These are phyloP conservation scores for Wickerhamomyces sp. DNA, from an alignment of 1,139 yeast genomes.

Conservation along the genomic window DNA sequence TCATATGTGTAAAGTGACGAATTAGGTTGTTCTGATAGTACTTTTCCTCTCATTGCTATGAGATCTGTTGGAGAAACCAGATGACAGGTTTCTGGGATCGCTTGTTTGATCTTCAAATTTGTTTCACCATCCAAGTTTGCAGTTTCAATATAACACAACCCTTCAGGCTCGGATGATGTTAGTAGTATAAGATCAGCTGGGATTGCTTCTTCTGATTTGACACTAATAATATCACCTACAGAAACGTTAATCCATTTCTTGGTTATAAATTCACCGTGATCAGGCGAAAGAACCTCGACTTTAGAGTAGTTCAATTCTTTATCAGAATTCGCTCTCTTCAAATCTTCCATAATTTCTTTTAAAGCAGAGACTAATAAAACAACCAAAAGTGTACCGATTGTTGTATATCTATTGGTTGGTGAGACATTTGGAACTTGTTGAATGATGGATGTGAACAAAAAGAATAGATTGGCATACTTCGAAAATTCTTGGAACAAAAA, in stretches of 20 bases:
- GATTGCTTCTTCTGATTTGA: conserved; percentile 82
- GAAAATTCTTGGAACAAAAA: conserved; percentile 95
- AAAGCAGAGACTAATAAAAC: conserved; percentile 88
- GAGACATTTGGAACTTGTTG: conserved; percentile 97
- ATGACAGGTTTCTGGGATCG: conserved; percentile 71
- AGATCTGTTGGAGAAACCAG: conserved; percentile 68
- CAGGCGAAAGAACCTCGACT: conserved; percentile 63
- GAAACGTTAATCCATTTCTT: conserved; percentile 83
- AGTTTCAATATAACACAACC: conserved; percentile 94
- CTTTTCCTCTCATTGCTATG: conserved; percentile 46
- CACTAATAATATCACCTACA: conserved; percentile 89
- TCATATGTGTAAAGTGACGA: conserved; percentile 93
- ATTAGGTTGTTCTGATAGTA: conserved; percentile 89
- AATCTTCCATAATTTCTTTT: conserved; percentile 86
- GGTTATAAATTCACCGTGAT: conserved; percentile 53
- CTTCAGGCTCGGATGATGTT: conserved; percentile 96
- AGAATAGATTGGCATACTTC: conserved; percentile 93
- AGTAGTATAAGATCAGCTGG: conserved; percentile 89
- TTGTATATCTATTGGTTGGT: conserved; percentile 94
- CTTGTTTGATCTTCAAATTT: conserved; percentile 89
- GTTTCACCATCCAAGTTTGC: conserved; percentile 98
- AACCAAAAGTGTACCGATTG: conserved; percentile 83
- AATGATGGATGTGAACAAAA: conserved; percentile 84
- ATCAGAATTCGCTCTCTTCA: conserved; percentile 86
- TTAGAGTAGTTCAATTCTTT: conserved; percentile 80